Conservation (phyloP, 306 rosid genomes). For the Fragaria iinumae region DNA sequence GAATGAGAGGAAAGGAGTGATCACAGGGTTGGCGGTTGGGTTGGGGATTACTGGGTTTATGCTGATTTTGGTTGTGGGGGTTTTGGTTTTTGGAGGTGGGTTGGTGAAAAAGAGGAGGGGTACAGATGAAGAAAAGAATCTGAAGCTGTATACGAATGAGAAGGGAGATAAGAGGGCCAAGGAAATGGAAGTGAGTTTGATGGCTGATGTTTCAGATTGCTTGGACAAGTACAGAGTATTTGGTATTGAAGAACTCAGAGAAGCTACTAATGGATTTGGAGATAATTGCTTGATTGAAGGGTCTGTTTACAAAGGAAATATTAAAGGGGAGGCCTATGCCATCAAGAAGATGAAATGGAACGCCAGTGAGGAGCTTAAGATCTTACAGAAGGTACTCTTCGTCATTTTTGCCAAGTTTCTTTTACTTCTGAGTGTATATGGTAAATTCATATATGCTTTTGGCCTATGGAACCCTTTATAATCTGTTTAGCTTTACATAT, state of each 20-base stretch:
- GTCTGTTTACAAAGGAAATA: constrained; percentile 66
- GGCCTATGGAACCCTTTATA: neutral
- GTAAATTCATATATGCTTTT: neutral
- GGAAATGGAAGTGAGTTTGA: constrained; percentile 51
- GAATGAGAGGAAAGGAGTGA: constrained; percentile 40
- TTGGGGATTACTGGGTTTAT: constrained; percentile 56
- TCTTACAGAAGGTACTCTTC: constrained; percentile 80
- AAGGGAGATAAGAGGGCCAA: constrained; percentile 20
- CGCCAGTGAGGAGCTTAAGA: constrained; percentile 94
- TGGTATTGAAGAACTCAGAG: constrained; percentile 55
- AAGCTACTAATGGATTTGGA: constrained; percentile 67
- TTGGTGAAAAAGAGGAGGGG: constrained; percentile 29
- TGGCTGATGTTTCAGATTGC: constrained; percentile 89
- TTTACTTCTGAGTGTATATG: neutral
- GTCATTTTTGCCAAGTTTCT: neutral
- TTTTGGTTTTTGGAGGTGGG: constrained; percentile 53
- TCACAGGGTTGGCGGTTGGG: constrained; percentile 68
- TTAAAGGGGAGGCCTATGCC: constrained; percentile 61
- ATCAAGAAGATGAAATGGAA: constrained; percentile 98
- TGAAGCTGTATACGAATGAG: constrained; percentile 21
- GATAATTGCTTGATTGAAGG: constrained; percentile 69
- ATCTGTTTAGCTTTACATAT: neutral
- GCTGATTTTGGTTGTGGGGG: constrained; percentile 45
- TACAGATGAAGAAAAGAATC: constrained; percentile 36
- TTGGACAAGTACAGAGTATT: constrained; percentile 88